Percentiles rank a stretch among this genome's conserved stretches.
Evolutionary conservation across 108 stramenopile species (phyloP).

Genomic region (Cyclotella atomus): DNA sequence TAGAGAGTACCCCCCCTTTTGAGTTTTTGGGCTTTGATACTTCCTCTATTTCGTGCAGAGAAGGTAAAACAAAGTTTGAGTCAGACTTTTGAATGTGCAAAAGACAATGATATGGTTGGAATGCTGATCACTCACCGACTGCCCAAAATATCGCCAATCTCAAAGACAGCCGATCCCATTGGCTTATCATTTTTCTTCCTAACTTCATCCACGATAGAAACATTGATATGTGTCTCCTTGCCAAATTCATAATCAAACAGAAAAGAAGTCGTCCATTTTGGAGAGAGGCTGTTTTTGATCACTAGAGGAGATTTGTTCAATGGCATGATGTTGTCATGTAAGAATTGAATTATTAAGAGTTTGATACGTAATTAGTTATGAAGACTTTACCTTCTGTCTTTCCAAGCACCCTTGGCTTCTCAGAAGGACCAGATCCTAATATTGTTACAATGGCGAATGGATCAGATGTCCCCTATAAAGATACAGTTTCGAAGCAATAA

Average conservation of each 20-base stretch:
- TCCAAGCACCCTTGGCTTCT: conserved; percentile 63
- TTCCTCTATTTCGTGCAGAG: conserved; percentile 45
- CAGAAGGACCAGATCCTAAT: conserved; percentile 50
- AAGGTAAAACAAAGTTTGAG: too few relatives aligned
- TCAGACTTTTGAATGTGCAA: background rate
- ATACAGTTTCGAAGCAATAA: too few relatives aligned
- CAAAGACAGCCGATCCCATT: conserved; percentile 81
- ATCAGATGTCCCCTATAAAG: conserved; percentile 64
- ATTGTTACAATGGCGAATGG: conserved; percentile 77
- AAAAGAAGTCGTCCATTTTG: conserved; percentile 69
- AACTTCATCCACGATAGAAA: conserved; percentile 46
- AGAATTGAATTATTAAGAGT: too few relatives aligned
- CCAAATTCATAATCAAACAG: conserved; percentile 73
- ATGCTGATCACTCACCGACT: conserved; percentile 23
- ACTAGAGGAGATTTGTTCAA: too few relatives aligned
- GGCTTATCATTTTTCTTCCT: conserved; percentile 41
- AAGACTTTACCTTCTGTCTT: conserved; percentile 80
- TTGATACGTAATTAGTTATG: too few relatives aligned
- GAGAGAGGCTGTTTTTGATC: conserved; percentile 70
- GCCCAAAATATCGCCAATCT: conserved; percentile 77
- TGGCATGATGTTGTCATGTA: conserved; percentile 6
- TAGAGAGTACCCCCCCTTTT: conserved; percentile 74
- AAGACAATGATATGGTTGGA: background rate
- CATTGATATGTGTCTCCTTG: conserved; percentile 51
- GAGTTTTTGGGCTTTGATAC: conserved; percentile 66